Evolutionary conservation across 768 basidiomycete genomes (phyloP).

Genomic region (Boletus tylopilopsis): DNA sequence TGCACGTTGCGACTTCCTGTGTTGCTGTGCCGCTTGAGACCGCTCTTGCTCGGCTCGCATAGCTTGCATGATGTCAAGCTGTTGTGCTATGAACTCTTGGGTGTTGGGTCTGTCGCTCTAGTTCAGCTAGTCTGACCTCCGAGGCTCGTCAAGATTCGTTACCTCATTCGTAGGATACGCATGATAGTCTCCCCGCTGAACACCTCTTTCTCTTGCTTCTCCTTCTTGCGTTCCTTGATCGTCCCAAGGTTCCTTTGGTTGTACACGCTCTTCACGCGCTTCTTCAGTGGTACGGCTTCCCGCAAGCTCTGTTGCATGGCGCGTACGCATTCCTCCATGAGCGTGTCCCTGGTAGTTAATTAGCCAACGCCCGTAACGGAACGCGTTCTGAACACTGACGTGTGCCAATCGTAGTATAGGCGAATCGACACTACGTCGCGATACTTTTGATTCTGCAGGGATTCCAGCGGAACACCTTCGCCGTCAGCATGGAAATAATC

Average conservation of each 20-base stretch:
- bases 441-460: conserved; percentile 92
- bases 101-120: conserved; percentile 58
- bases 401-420: conserved; percentile 95
- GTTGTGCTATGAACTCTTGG: conserved; percentile 84
- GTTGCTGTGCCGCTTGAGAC: conserved; percentile 57
- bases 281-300: conserved; percentile 71
- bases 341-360: conserved; percentile 51
- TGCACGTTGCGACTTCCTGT: conserved; percentile 56
- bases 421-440: conserved; percentile 87
- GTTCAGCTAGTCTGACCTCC: conserved; percentile 2
- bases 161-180: conserved; percentile 95
- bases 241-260: conserved; percentile 93
- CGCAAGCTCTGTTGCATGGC: conserved; percentile 90
- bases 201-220: conserved; percentile 73
- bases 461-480: conserved; percentile 82
- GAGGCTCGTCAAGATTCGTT: conserved; percentile 16
- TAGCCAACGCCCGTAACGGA: conserved; percentile 1
- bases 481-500: conserved; percentile 96
- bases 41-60: conserved; percentile 82
- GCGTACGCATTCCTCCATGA: conserved; percentile 94
- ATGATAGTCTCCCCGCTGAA: conserved; percentile 88
- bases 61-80: conserved; percentile 75
- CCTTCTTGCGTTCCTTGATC: conserved; percentile 89
- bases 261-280: conserved; percentile 90
- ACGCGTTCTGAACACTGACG: conserved; percentile 49